phyloP scores from a whole-genome alignment of 1,284 basidiomycete genomes.

The Anthracocystis walkeri region DNA sequence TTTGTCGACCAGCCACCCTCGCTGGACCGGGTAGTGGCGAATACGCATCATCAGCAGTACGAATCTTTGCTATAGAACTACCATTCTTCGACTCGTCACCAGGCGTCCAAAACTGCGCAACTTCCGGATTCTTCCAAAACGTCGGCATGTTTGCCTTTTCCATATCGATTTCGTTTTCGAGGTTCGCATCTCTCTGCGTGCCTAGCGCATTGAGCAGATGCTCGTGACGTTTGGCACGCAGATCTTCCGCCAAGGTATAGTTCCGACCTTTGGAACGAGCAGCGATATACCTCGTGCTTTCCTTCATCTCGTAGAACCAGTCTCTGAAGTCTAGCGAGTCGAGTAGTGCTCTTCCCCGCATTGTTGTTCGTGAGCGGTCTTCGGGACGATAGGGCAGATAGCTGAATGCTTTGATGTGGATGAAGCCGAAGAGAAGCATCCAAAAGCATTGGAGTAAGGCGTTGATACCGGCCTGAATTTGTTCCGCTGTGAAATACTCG shows the following conservation, averaged over 20 bases:
- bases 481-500: conserved; percentile 76
- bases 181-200: conserved; percentile 29
- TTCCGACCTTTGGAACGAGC: conserved; percentile 47
- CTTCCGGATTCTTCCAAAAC: conserved; percentile 47
- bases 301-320: conserved; percentile 61
- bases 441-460: conserved; percentile 80
- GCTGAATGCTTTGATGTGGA: conserved; percentile 81
- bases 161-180: conserved; percentile 45
- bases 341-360: conserved; percentile 36
- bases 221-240: conserved; percentile 51
- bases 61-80: neutral
- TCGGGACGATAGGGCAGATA: conserved; percentile 76
- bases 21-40: conserved; percentile 7
- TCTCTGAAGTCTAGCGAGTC: conserved; percentile 61
- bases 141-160: conserved; percentile 43
- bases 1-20: neutral
- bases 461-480: conserved; percentile 80
- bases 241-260: conserved; percentile 54
- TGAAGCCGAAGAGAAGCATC: conserved; percentile 76
- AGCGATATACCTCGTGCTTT: conserved; percentile 47
- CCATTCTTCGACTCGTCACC: neutral
- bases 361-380: conserved; percentile 45
- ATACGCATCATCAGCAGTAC: conserved; percentile 5
- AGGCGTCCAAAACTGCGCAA: conserved; percentile 18
- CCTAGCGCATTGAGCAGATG: conserved; percentile 57